Evolutionary conservation across 805 yeast genomes (phyloP).

Genomic region (Tanozyma kutaoensis): DNA sequence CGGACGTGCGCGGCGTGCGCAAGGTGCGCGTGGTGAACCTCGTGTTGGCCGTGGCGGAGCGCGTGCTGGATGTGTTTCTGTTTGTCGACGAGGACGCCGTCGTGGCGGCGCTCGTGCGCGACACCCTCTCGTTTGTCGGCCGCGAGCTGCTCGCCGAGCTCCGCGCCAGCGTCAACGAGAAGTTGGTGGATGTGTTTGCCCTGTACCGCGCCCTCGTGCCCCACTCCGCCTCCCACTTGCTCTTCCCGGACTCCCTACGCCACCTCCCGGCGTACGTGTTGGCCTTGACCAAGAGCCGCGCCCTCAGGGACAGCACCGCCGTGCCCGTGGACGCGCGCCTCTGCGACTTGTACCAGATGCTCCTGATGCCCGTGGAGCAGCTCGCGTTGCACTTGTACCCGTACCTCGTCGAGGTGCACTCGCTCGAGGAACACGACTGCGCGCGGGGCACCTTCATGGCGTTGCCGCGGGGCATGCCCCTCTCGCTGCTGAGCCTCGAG

Average conservation of each 20-base stretch:
- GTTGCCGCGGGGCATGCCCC: conserved; percentile 37
- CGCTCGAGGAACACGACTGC: conserved; percentile 43
- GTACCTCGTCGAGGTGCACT: conserved; percentile 60
- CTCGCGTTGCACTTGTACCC: conserved; percentile 68
- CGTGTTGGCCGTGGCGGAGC: conserved; percentile 69
- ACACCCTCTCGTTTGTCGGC: conserved; percentile 26
- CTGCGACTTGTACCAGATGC: conserved; percentile 35
- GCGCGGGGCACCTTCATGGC: conserved; percentile 20
- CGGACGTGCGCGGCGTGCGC: conserved; percentile 62
- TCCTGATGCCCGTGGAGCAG: conserved; percentile 39
- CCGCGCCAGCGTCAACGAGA: conserved; percentile 23
- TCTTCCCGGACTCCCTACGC: conserved; percentile 71
- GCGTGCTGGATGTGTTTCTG: conserved; percentile 59
- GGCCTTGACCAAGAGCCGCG: conserved; percentile 55
- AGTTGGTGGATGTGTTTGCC: conserved; percentile 31
- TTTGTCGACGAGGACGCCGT: conserved; percentile 57
- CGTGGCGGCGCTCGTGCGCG: conserved; percentile 24
- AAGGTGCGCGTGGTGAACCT: conserved; percentile 80
- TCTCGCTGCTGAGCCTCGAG: conserved; percentile 27
- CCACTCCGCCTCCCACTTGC: conserved; percentile 39
- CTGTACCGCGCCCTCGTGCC: conserved; percentile 38
- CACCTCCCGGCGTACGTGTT: conserved; percentile 57
- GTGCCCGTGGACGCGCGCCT: conserved; percentile 53
- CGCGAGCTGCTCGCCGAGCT: conserved; percentile 23
- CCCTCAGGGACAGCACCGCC: conserved; percentile 38